Evolutionary conservation across 352 stramenopile genomes (phyloP), one percentile per base, ranked within the genome.

Genomic region (Globisporangium spiculum): DNA sequence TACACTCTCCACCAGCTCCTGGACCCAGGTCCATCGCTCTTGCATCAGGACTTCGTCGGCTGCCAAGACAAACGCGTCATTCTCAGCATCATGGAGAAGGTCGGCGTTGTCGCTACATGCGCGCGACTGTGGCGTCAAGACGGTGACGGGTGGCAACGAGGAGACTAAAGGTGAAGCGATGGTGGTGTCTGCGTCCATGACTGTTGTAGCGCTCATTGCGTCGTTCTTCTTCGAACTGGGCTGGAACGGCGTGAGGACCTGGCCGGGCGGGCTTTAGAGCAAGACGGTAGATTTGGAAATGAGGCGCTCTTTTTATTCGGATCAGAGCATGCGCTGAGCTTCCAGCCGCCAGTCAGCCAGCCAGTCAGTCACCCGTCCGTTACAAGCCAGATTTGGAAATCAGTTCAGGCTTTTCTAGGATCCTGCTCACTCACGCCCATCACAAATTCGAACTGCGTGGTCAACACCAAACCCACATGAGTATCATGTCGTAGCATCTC

Each of bases 21-120:
- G 62, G 14, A 67, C 24, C 62, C 62, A 67, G 5, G n/a, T 18
- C 62, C 62, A 67, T 36, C 26, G 62, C 4, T 67, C 34, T 36
- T 67, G 32, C 27, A 46, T 41, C 50, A 67, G 20, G 22, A 67
- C 14, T 12, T 53, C n/a, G 26, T 67, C 62, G 16, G 27, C 52
- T 67, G 57, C 44, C 26, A 44, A 7, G 18, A 57, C 26, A 38
- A 58, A 44, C 1, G 46, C 44, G 20, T 66, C 18, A 14, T 58
- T 18, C 50, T 58, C 60, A 27, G 48, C 26, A n/a, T 57, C 20
- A 24, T 48, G 60, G 18, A 50, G 44, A 14, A 58, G 3, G 12
- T 27, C 60, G 7, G 27, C 9, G 46, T 20, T 22, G 16, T 24
- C 26, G 24, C 30, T 32, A 12, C 55, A 61, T 61, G 55, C 4